These are phyloP conservation scores for Cornus florida DNA, from an alignment of 148 eudicot genomes.

Conservation along the genomic window DNA sequence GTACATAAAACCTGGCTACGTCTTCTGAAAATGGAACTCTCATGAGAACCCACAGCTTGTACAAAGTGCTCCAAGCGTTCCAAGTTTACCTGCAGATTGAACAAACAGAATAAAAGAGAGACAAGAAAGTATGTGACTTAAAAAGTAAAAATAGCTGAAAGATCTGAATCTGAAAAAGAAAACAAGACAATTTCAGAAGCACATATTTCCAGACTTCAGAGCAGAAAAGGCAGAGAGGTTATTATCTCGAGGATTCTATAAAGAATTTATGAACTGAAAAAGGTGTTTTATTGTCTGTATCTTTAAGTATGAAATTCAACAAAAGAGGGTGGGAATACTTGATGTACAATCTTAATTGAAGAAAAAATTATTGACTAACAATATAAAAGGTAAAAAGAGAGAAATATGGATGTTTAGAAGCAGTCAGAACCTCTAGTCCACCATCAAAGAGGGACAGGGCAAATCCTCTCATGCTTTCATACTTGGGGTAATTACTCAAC, in stretches of 20 bases:
- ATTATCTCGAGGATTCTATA: not conserved
- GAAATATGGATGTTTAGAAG: not conserved
- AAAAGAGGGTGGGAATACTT: not conserved
- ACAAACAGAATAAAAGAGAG: not conserved
- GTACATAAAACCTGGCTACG: constrained; percentile 22
- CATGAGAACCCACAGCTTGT: constrained; percentile 33
- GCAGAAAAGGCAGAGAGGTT: not conserved
- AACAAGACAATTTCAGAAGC: not conserved
- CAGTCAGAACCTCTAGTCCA: not conserved
- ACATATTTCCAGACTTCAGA: not conserved
- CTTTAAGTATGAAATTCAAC: not conserved
- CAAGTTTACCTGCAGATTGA: constrained; percentile 27
- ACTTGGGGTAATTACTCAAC: not conserved
- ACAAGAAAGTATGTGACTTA: not conserved
- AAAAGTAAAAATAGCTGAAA: constrained; percentile 9
- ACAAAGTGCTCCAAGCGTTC: constrained; percentile 34
- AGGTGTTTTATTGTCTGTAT: not conserved
- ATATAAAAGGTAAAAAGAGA: not conserved
- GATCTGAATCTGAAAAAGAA: constrained; percentile 1
- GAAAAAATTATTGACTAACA: not conserved
- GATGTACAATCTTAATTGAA: not conserved
- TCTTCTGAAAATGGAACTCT: constrained; percentile 29
- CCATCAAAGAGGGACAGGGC: not conserved
- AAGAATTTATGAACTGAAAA: not conserved
- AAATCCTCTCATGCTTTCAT: not conserved